Conservation (phyloP, 306 rosid species). For the Gynostemma pentaphyllum region DNA sequence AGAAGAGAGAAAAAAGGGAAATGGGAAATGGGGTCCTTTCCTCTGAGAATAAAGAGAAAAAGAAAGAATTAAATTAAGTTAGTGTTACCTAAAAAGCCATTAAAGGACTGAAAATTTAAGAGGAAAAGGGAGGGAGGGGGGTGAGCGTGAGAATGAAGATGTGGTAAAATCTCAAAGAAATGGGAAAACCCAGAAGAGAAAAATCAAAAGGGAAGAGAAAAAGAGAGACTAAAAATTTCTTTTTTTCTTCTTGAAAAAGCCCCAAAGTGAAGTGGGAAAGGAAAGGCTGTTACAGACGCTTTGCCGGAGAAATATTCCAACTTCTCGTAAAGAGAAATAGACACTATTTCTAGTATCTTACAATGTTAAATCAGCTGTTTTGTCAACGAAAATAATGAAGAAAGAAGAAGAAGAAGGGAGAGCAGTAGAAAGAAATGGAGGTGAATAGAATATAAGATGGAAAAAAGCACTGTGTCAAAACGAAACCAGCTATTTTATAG, state of each 20-base stretch:
- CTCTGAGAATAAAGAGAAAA: conserved; percentile 16
- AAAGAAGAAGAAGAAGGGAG: neutral
- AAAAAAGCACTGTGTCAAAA: conserved; percentile 8
- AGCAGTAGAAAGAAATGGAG: neutral
- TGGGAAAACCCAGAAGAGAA: conserved; percentile 3
- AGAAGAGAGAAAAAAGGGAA: neutral
- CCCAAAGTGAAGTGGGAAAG: conserved; percentile 13
- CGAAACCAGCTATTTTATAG: conserved; percentile 44
- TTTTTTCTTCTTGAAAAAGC: conserved; percentile 28
- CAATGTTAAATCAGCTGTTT: neutral
- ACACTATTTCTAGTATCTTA: neutral
- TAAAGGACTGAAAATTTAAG: conserved; percentile 44
- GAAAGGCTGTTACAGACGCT: conserved; percentile 17
- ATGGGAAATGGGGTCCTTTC: conserved; percentile 26
- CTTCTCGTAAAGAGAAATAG: conserved; percentile 20
- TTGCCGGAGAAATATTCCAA: conserved; percentile 16
- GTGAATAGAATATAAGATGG: neutral
- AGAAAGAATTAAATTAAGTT: no score
- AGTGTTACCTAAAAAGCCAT: conserved; percentile 21
- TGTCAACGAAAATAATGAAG: neutral
- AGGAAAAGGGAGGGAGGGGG: conserved; percentile 11
- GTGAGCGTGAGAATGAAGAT: conserved; percentile 26
- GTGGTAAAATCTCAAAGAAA: conserved; percentile 2
- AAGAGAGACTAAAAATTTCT: conserved; percentile 7
- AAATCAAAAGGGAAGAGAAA: conserved; percentile 16